Evolutionary conservation across 148 eudicot species (phyloP), one percentile per base, ranked within the genome.

Genomic region (Diospyros lotus): DNA sequence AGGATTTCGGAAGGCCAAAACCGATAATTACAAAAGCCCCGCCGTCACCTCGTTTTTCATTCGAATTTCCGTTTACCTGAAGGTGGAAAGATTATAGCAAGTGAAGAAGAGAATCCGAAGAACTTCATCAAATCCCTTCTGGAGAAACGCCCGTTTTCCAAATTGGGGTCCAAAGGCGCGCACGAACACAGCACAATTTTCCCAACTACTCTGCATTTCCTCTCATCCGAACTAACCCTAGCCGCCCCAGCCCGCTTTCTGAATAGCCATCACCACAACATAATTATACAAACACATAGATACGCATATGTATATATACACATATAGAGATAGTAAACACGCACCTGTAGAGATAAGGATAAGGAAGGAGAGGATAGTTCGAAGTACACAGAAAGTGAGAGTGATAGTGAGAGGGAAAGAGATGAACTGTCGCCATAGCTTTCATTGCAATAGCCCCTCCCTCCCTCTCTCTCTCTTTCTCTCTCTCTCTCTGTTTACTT

Each of bases 41-140:
- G 28, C 28, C 0, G 28, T 28, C 28, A 28, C 28, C 28, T 28
- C 28, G 28, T 28, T 28, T 28, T 28, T 28, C 28, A 28, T 28
- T 28, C 28, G 17, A 15, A n/a, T 66, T 66, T 3, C 10, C 9
- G 41, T 75, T 52, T 18, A 91, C 93, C 91, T 76, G 58, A 58
- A 66, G 75, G 50, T 39, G 93, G 89, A 58, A 86, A 75, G 72
- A 86, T 7, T 18, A 80, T 75, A 55, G 83, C 75, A 69, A 92
- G 15, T 11, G 97, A 84, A 78, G 94, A 69, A 76, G 91, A 87
- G 4, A 88, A 69, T 14, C 91, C 88, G 52, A 77, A 85, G 73
- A 59, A 90, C 85, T 79, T 28, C 28, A 87, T 52, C 1, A 90
- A 79, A 79, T 90, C 97, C 89, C 95, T 90, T 84, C 87, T 87